Evolutionary conservation across 2,329 filamentous ascomycete genomes (phyloP), one percentile per base, ranked within the genome.

Genomic region (Thelonectria discophora): DNA sequence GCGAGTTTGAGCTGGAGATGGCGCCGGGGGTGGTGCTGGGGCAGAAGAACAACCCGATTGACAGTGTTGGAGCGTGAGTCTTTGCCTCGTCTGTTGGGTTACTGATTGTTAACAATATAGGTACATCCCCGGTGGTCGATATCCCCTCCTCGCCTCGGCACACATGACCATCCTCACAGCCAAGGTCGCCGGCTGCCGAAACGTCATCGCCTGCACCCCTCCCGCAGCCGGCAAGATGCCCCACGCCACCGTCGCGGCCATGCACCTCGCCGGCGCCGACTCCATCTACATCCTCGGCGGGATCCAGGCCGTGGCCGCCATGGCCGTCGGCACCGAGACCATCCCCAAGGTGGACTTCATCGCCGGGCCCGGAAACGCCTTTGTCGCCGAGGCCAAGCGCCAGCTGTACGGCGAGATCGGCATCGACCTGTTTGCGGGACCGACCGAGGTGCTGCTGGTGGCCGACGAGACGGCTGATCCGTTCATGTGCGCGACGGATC

Each of bases 141-240:
- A 65, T 34, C 49, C 63, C 17, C 50, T 65, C 18, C 49, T 65
- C 2, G 63, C 63, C 5, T 65, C 63, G 5, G 60, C 63, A 1
- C 63, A 65, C 37, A 65, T 65, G 63, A 65, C 63, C 3, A 65
- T 65, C 48, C 24, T 63, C 12, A 65, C 63, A 4, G 63, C 63
- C n/a, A 65, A 65, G 40, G 60, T 52, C 11, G 63, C 63, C 12
- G 63, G 60, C 39, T 60, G 63, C 3, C 46, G n/a, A 13, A 54
- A 60, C 18, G 56, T 65, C 37, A 43, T 65, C 10, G 60, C 42
- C n/a, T 65, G 63, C 56, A 65, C 63, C 13, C 63, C 63, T 17
- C 63, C 63, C 3, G 42, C 46, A 2, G 18, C 18, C 7, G 63
- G 63, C 37, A 49, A 63, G 45, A 53, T 65, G n/a, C 63, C 63